Conservation (phyloP, 192 early-diverging fungal species). For the Geranomyces michiganensis region DNA sequence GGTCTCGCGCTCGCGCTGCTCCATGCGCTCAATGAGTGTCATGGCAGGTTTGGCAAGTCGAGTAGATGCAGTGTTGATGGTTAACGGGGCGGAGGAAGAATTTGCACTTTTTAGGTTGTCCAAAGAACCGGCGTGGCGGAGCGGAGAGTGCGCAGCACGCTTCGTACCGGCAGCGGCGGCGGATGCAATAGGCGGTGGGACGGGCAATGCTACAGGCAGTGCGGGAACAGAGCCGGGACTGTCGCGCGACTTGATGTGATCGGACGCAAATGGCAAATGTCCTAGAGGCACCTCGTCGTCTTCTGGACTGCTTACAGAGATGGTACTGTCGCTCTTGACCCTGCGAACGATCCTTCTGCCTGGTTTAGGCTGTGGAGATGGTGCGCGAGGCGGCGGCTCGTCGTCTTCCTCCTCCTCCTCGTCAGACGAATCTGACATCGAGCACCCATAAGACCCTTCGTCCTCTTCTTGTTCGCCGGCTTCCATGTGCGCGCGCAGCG, state of each 20-base stretch:
- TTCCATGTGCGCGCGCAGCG: background rate
- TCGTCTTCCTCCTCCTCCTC: background rate
- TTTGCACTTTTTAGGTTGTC: background rate
- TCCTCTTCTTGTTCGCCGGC: background rate
- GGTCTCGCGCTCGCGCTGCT: constrained; percentile 6
- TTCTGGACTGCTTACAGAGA: background rate
- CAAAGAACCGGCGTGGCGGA: constrained; percentile 6
- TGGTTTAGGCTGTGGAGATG: background rate
- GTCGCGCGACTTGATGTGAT: background rate
- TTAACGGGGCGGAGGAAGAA: background rate
- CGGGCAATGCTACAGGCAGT: background rate
- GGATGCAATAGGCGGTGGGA: background rate
- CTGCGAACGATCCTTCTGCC: background rate
- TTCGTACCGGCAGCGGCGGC: background rate
- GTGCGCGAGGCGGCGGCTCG: background rate
- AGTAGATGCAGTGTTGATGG: background rate
- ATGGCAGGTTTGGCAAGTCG: constrained; percentile 8
- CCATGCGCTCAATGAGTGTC: constrained; percentile 7
- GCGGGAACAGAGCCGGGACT: background rate
- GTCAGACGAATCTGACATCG: background rate
- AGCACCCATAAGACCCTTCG: background rate
- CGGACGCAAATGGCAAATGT: background rate
- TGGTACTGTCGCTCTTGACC: constrained; percentile 2
- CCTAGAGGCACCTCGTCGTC: constrained; percentile 15
- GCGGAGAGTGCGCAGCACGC: background rate